These are phyloP conservation scores for Harrya chromipes DNA, from an alignment of 768 basidiomycete species.

Conservation along the genomic window DNA sequence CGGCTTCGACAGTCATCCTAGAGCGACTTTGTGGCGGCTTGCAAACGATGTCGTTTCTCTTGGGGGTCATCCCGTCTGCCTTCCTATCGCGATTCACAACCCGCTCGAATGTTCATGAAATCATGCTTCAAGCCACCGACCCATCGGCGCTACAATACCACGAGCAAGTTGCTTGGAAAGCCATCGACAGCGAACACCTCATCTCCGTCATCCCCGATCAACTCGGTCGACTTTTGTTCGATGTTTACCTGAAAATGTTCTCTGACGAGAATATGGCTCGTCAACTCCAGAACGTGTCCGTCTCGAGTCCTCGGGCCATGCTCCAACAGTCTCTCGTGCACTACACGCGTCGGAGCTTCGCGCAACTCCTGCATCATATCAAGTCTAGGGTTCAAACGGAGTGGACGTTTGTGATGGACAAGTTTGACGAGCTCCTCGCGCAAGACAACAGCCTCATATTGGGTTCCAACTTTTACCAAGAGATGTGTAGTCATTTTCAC, in stretches of 20 bases:
- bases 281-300: conserved; percentile 5
- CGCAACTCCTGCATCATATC: conserved; percentile 40
- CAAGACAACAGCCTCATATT: conserved; percentile 18
- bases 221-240: conserved; percentile 23
- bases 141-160: conserved; percentile 11
- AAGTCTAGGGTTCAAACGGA: conserved; percentile 34
- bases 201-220: conserved; percentile 25
- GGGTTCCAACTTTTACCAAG: conserved; percentile 40
- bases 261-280: conserved; percentile 23
- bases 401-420: conserved; percentile 44
- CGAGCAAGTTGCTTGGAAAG: conserved; percentile 28
- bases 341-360: conserved; percentile 50
- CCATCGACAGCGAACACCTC: conserved; percentile 2
- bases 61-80: conserved; percentile 25
- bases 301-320: background rate
- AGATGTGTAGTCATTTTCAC: conserved; percentile 45
- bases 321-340: conserved; percentile 30
- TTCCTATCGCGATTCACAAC: conserved; percentile 29
- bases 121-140: conserved; percentile 2
- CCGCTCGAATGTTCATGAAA: conserved; percentile 27
- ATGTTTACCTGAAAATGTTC: conserved; percentile 30
- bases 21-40: conserved; percentile 30
- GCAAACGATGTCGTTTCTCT: conserved; percentile 24
- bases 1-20: conserved; percentile 12
- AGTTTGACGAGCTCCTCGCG: conserved; percentile 21